Evolutionary conservation across 768 basidiomycete species (phyloP).

Genomic region (Porphyrellus cyaneotinctus): DNA sequence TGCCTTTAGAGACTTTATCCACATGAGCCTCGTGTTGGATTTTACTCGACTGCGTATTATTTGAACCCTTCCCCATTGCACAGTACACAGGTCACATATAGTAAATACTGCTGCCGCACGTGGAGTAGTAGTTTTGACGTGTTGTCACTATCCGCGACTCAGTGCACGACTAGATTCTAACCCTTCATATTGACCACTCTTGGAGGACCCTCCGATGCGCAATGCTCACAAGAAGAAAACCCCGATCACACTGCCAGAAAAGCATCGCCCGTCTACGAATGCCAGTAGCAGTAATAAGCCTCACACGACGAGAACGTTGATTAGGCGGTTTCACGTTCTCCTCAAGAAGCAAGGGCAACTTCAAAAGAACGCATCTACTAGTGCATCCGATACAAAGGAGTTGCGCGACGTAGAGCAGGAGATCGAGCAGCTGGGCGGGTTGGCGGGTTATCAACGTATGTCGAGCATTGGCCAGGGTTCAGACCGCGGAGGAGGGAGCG

Average conservation of each 20-base stretch:
- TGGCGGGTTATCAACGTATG: constrained; percentile 79
- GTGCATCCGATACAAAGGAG: constrained; percentile 23
- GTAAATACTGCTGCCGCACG: no score
- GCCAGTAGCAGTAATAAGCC: constrained; percentile 46
- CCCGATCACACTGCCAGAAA: constrained; percentile 37
- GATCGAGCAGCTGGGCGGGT: constrained; percentile 69
- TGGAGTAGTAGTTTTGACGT: no score
- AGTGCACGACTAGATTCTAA: no score
- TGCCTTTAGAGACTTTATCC: no score
- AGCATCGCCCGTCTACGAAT: background rate
- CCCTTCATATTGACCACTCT: no score
- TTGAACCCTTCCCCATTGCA: no score
- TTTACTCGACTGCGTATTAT: no score
- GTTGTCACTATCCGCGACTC: no score
- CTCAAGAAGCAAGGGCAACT: constrained; percentile 66
- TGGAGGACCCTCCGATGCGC: no score
- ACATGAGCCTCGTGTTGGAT: no score
- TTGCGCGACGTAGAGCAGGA: constrained; percentile 54
- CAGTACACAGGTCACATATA: no score
- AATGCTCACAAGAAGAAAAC: constrained; percentile 44
- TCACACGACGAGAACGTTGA: constrained; percentile 63
- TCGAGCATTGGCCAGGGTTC: constrained; percentile 75
- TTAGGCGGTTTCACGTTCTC: constrained; percentile 77
- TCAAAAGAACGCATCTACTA: constrained; percentile 28
- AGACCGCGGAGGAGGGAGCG: constrained; percentile 86